phyloP scores from a whole-genome alignment of 768 basidiomycete genomes.

The Tulasnella sp. region DNA sequence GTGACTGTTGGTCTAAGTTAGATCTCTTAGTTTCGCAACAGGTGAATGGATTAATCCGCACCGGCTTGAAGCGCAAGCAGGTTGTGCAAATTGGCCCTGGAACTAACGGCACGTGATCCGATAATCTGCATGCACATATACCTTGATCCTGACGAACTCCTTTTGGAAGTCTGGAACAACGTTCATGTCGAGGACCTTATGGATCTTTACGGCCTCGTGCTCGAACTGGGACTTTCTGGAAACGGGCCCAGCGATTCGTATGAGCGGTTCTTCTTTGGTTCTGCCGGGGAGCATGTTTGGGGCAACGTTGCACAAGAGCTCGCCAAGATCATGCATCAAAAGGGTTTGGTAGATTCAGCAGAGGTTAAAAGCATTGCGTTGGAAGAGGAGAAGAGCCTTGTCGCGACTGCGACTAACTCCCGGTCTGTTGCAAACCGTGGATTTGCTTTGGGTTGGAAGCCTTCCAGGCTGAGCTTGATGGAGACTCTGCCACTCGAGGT shows the following conservation, averaged over 20 bases:
- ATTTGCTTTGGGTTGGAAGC: slow-evolving; percentile 37
- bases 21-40: slow-evolving; percentile 38
- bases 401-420: slow-evolving; percentile 38
- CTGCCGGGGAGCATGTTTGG: slow-evolving; percentile 23
- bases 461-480: slow-evolving; percentile 11
- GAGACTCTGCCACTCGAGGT: slow-evolving; percentile 25
- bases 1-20: background rate
- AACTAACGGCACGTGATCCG: slow-evolving; percentile 19
- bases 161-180: slow-evolving; percentile 14
- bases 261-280: slow-evolving; percentile 34
- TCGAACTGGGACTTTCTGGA: slow-evolving; percentile 29
- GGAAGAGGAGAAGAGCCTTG: slow-evolving; percentile 21
- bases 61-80: slow-evolving; percentile 33
- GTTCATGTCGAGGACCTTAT: slow-evolving; percentile 35
- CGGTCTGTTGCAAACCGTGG: slow-evolving; percentile 38
- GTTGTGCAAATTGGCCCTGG: slow-evolving; percentile 32
- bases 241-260: slow-evolving; percentile 4
- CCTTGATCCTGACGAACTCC: background rate
- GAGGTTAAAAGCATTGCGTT: slow-evolving; percentile 24
- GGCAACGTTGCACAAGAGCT: slow-evolving; percentile 32
- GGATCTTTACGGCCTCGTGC: slow-evolving; percentile 34
- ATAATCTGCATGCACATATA: background rate
- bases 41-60: slow-evolving; percentile 38
- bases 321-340: slow-evolving; percentile 33
- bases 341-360: slow-evolving; percentile 23